These are phyloP conservation scores for Dictyophora rubrovolvata DNA, from an alignment of 768 basidiomycete species.

Conservation along the genomic window DNA sequence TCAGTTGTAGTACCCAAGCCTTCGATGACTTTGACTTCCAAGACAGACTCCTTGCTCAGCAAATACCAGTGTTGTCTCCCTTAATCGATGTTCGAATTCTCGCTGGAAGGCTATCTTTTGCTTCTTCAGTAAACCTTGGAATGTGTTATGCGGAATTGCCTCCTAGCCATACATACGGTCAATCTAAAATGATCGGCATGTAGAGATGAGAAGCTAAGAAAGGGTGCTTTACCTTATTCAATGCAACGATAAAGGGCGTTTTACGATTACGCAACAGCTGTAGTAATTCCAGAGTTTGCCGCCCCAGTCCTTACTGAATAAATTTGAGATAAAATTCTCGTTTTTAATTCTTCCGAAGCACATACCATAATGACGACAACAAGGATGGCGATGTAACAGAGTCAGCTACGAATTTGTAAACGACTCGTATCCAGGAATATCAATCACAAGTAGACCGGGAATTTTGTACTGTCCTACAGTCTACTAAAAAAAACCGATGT, in stretches of 20 bases:
- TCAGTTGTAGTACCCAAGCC: slow-evolving; percentile 97
- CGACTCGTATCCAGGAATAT: slow-evolving; percentile 98
- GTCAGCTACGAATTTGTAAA: slow-evolving; percentile 95
- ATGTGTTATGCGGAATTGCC: slow-evolving; percentile 82
- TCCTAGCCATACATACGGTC: slow-evolving; percentile 97
- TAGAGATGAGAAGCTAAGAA: not conserved
- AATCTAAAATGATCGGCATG: slow-evolving; percentile 42
- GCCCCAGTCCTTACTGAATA: slow-evolving; percentile 85
- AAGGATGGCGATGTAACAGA: slow-evolving; percentile 97
- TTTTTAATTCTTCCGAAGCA: slow-evolving; percentile 1
- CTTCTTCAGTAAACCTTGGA: slow-evolving; percentile 44
- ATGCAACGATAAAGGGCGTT: slow-evolving; percentile 96
- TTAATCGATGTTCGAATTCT: slow-evolving; percentile 83
- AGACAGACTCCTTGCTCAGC: slow-evolving; percentile 98
- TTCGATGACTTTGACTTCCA: slow-evolving; percentile 98
- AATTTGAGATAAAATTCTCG: not conserved
- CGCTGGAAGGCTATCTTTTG: slow-evolving; percentile 72
- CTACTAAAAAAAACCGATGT: slow-evolving; percentile 29
- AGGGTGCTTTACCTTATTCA: slow-evolving; percentile 66
- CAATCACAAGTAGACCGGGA: slow-evolving; percentile 91
- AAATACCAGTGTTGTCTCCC: slow-evolving; percentile 83
- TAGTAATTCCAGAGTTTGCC: slow-evolving; percentile 94
- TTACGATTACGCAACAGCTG: slow-evolving; percentile 85
- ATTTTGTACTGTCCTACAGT: slow-evolving; percentile 93
- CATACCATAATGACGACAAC: slow-evolving; percentile 96